phyloP scores from a whole-genome alignment of 441 rosid genomes.

The Adansonia rubrostipa region DNA sequence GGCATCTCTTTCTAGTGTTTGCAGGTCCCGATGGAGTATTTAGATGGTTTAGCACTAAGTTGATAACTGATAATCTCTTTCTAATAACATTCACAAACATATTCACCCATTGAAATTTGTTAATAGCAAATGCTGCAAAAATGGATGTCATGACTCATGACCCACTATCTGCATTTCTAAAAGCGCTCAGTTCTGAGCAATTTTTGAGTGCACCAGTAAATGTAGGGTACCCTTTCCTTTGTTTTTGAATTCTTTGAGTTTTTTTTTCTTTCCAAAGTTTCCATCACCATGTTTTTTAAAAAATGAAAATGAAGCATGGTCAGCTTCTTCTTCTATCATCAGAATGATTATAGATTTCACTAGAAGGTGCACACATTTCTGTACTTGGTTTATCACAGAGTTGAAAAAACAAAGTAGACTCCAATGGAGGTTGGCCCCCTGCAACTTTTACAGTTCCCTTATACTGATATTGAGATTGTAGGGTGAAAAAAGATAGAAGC shows the following conservation, averaged over 20 bases:
- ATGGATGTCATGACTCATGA: no score
- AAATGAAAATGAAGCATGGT: constrained; percentile 15
- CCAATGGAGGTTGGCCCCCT: constrained; percentile 9
- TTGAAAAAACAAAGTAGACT: background rate
- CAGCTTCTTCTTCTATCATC: constrained; percentile 27
- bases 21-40: constrained; percentile 26
- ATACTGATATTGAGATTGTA: constrained; percentile 12
- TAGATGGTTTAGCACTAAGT: constrained; percentile 1
- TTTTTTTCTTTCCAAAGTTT: background rate
- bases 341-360: constrained; percentile 25
- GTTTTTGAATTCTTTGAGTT: constrained; percentile 1
- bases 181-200: constrained; percentile 14
- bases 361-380: constrained; percentile 16
- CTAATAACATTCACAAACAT: constrained; percentile 21
- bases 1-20: background rate
- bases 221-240: constrained; percentile 10
- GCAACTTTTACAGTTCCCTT: constrained; percentile 22
- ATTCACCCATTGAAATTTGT: constrained; percentile 30
- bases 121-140: constrained; percentile 11
- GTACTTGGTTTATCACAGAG: constrained; percentile 37
- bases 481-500: background rate
- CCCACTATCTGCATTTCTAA: no score
- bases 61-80: background rate
- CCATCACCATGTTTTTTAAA: constrained; percentile 8
- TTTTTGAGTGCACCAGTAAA: constrained; percentile 21